A percentile compares a stretch with the other conserved stretches of the same genome.
phyloP scores from a whole-genome alignment of 2,329 filamentous ascomycete species.

The Aphanocladium album region DNA sequence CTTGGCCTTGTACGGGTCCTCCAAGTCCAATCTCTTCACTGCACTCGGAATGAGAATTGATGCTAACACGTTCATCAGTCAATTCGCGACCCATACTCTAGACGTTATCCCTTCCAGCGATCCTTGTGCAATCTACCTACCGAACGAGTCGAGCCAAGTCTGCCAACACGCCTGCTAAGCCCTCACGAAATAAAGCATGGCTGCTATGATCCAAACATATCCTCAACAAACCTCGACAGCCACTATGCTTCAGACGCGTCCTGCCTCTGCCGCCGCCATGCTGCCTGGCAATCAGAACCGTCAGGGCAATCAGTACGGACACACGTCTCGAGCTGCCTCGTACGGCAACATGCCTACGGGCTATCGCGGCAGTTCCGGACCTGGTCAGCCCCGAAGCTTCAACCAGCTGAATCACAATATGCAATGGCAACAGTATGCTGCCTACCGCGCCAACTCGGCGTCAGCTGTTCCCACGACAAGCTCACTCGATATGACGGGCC shows the following conservation, averaged over 20 bases:
- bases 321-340: slow-evolving; percentile 14
- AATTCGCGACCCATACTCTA: not conserved
- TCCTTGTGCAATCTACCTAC: not conserved
- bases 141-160: not conserved
- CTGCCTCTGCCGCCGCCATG: slow-evolving; percentile 46
- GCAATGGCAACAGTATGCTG: slow-evolving; percentile 47
- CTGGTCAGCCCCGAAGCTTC: slow-evolving; percentile 74
- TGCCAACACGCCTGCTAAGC: not conserved
- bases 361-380: slow-evolving; percentile 52
- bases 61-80: not conserved
- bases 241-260: slow-evolving; percentile 71
- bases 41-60: not conserved
- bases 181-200: slow-evolving; percentile 53
- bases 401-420: slow-evolving; percentile 55
- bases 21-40: not conserved
- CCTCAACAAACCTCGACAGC: slow-evolving; percentile 69
- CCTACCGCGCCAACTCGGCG: slow-evolving; percentile 44
- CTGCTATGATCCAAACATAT: slow-evolving; percentile 77
- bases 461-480: slow-evolving; percentile 35
- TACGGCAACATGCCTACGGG: slow-evolving; percentile 34
- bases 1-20: too few relatives aligned
- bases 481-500: slow-evolving; percentile 21
- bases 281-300: slow-evolving; percentile 50
- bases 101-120: not conserved
- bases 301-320: slow-evolving; percentile 45